These are phyloP conservation scores for Apiotrichum montevideense DNA, from an alignment of 1,284 basidiomycete genomes.

Conservation along the genomic window DNA sequence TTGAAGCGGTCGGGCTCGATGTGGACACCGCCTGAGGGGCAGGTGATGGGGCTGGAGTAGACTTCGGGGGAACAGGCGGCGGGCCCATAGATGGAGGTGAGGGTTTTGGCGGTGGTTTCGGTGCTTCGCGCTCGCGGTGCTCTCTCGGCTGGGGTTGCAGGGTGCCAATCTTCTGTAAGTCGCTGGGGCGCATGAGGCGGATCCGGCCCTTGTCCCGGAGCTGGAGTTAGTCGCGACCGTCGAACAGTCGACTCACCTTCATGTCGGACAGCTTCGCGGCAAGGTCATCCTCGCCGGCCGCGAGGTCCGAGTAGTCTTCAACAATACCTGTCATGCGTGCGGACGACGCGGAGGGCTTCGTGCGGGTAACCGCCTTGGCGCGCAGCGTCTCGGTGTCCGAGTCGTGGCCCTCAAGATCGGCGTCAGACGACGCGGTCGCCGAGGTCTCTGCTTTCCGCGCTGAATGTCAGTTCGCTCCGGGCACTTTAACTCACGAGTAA, in stretches of 20 bases:
- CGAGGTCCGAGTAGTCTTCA: conserved; percentile 86
- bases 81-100: neutral
- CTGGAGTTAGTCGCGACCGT: conserved; percentile 8
- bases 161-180: conserved; percentile 54
- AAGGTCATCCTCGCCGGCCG: conserved; percentile 73
- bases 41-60: neutral
- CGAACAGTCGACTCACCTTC: conserved; percentile 52
- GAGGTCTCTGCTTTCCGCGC: conserved; percentile 1
- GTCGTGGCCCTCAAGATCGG: conserved; percentile 13
- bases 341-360: neutral
- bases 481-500: conserved; percentile 17
- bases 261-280: conserved; percentile 81
- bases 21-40: neutral
- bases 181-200: conserved; percentile 78
- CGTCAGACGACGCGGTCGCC: conserved; percentile 5
- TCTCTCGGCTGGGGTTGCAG: conserved; percentile 6
- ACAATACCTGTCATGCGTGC: conserved; percentile 5
- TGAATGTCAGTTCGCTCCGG: neutral
- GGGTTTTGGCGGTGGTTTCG: neutral
- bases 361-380: conserved; percentile 10
- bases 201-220: conserved; percentile 60
- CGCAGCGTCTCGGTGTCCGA: conserved; percentile 34
- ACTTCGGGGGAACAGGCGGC: neutral
- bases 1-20: conserved; percentile 4
- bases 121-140: neutral